Percentiles rank a stretch among this genome's conserved stretches.
phyloP scores from a whole-genome alignment of 2,329 filamentous ascomycete species.

The Aspergillus terreus region DNA sequence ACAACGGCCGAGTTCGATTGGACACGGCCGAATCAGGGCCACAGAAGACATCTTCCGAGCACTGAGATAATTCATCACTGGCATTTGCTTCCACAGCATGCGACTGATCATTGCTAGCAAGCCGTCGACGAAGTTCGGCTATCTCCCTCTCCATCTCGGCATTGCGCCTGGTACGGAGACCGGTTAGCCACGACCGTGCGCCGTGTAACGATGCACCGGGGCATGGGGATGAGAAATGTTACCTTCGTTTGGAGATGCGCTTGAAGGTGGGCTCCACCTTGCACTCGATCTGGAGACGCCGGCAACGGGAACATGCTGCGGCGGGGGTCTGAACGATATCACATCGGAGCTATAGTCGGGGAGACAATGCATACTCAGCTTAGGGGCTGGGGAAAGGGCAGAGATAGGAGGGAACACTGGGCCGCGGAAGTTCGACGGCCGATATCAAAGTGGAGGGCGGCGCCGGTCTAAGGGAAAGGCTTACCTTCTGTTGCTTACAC shows the following conservation, averaged over 20 bases:
- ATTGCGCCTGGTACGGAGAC: slow-evolving; percentile 49
- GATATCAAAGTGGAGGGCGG: slow-evolving; percentile 3
- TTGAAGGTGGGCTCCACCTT: slow-evolving; percentile 65
- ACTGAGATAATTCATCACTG: slow-evolving; percentile 30
- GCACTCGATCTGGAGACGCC: slow-evolving; percentile 59
- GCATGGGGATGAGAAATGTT: neutral
- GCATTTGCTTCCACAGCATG: slow-evolving; percentile 21
- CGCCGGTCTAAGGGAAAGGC: slow-evolving; percentile 6
- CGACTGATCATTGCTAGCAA: slow-evolving; percentile 33
- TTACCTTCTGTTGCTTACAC: slow-evolving; percentile 65
- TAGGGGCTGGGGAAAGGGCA: slow-evolving; percentile 3
- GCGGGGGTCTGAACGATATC: slow-evolving; percentile 64
- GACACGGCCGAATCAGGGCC: slow-evolving; percentile 27
- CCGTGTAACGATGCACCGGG: neutral
- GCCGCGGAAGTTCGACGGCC: neutral
- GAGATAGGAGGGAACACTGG: neutral
- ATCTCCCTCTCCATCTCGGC: slow-evolving; percentile 59
- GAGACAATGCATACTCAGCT: slow-evolving; percentile 15
- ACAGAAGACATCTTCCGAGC: slow-evolving; percentile 32
- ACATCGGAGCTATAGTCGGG: slow-evolving; percentile 54
- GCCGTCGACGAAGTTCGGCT: slow-evolving; percentile 44
- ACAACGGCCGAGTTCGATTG: slow-evolving; percentile 27
- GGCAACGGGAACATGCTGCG: slow-evolving; percentile 57
- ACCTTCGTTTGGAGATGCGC: slow-evolving; percentile 59
- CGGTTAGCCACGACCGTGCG: slow-evolving; percentile 7